Conservation (phyloP, 345 rosid species). For the Lenwebbia sp. region DNA sequence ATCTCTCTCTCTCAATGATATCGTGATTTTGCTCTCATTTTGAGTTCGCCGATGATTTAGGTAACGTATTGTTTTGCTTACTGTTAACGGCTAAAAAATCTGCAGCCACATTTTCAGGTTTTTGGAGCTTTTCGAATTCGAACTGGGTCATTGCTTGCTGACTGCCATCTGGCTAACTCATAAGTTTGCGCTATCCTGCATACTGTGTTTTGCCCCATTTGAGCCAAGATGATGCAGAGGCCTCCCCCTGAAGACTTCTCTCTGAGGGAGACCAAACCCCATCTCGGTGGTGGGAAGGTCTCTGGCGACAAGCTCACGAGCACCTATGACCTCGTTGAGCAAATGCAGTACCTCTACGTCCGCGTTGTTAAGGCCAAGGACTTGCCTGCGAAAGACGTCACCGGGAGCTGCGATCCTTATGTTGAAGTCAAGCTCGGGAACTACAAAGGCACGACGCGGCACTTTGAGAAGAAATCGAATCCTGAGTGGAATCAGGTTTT, state of each 20-base stretch:
- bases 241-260: slow-evolving; percentile 71
- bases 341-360: slow-evolving; percentile 88
- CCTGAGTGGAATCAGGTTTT: slow-evolving; percentile 94
- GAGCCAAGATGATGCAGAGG: slow-evolving; percentile 42
- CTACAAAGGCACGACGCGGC: slow-evolving; percentile 72
- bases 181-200: neutral
- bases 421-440: slow-evolving; percentile 89
- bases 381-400: slow-evolving; percentile 69
- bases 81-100: neutral
- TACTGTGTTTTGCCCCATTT: neutral
- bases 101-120: neutral
- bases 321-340: slow-evolving; percentile 93
- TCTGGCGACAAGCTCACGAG: slow-evolving; percentile 76
- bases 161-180: neutral
- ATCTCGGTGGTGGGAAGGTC: slow-evolving; percentile 70
- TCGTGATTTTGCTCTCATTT: neutral
- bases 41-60: neutral
- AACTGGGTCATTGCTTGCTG: neutral
- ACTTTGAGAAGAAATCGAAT: slow-evolving; percentile 71
- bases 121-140: neutral
- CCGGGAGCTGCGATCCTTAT: slow-evolving; percentile 86
- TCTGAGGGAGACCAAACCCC: slow-evolving; percentile 79
- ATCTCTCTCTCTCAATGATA: neutral
- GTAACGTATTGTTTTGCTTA: neutral
- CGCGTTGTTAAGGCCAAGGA: slow-evolving; percentile 92